Base-by-base conservation (phyloP, 495 filamentous ascomycete genomes). In the Lasiosphaeria hispida region DNA sequence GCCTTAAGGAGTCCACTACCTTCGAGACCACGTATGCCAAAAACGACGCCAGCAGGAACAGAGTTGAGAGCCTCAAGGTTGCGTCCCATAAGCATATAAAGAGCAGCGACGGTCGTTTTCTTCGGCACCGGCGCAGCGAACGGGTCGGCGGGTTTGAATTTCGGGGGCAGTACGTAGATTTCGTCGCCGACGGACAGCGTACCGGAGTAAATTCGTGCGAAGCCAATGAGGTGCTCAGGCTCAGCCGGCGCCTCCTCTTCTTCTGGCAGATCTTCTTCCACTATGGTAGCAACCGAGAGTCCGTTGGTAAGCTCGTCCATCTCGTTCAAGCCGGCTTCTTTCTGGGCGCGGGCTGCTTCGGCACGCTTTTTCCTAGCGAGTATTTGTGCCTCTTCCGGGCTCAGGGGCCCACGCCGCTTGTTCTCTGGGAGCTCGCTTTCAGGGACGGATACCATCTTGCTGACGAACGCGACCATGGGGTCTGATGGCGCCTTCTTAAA, bases 81-180 rank as follows among this genome's bases (percentile, higher is more conserved):
- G 41, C 92, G 82, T 36, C 94, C 94, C 94, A 99, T 99, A 48
- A 99, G 80, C 60, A 97, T 87, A 73, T 99, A 99, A 15, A 99
- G 77, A 5, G 90, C 89, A 30, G 86, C 92, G 34, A 99, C 86
- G 1, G 81, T 92, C 37, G 93, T 85, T 69, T 92, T 92, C 63
- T 87, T 80, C 0, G 92, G 91, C 57, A 89, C 87, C 0, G 91
- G 91, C 35, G 79, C 78, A 7, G 84, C 83, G 63, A 91, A 84
- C 1, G 93, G 91, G 55, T 87, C 74, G 15, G 85, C 84, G 10
- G 95, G 92, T 3, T 86, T 85, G 73, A 96, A 99, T 57, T 97
- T 97, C 9, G 94, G 95, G 0, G 88, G 85, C 3, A 97, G 72
- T 17, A 97, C 90, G 66, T 96, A 99, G 38, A 99, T 75, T 35